Evolutionary conservation across 805 yeast species (phyloP), one percentile per base, ranked within the genome.

Genomic region (Millerago galiae): DNA sequence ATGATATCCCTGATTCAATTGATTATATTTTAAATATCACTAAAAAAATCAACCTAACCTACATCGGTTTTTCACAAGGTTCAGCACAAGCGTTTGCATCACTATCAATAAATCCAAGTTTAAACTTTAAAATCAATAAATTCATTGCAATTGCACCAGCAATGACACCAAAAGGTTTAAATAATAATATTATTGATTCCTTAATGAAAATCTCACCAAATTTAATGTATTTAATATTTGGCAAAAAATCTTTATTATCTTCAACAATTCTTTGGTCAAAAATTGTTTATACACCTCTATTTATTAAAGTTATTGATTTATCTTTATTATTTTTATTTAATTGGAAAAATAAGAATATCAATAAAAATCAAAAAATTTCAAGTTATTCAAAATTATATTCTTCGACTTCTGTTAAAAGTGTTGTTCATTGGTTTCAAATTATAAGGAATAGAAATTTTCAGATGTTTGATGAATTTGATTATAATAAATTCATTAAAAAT

Each of bases 131-230:
- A 49, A 66, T 79, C 34, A 65, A 70, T 13, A 62, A 61, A 40
- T 82, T 90, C 48, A 77, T 90, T 43, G 96, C 95, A 2, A 74
- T 90, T 35, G 86, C 96, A 1, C 98, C 98, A 0, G 97, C 97
- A 1, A 83, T 91, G 73, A 83, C 95, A 0, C 98, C 98, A 0
- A 82, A 79, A 35, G 93, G 95, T 2, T 68, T 90, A 33, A 79
- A 81, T 48, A 85, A 90, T 48, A 76, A 80, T 54, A 66, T 91
- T 34, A 80, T 86, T 16, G 91, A 86, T 55, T 72, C 84, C 1
- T 67, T 91, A 37, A 76, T 86, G 47, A 76, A 83, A 35, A 33
- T 47, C 2, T 79, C 89, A 3, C 96, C 97, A 1, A 69, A 77
- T 41, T 61, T 88, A 32, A 65, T 90, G 55, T 85, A 71, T 56